Percentiles rank a stretch among this genome's conserved stretches.
Conservation (phyloP, 805 yeast species). For the Lipomyces mesembrius region DNA sequence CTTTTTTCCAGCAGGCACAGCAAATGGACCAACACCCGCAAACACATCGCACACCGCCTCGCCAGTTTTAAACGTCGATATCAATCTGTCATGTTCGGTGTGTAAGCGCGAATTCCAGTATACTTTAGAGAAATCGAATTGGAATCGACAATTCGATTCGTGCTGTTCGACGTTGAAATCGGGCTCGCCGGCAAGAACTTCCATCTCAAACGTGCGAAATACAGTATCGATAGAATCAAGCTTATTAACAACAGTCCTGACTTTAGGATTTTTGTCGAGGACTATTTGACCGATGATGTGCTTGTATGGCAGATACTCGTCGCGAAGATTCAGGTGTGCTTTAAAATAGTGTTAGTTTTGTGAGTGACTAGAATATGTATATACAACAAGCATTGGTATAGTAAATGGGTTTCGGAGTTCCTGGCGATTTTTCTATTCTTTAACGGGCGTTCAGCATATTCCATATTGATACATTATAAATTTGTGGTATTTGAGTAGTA, state of each 20-base stretch:
- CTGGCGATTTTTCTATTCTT: neutral
- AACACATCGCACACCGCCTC: slow-evolving; percentile 91
- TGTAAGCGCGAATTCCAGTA: slow-evolving; percentile 97
- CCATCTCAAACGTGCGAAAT: slow-evolving; percentile 92
- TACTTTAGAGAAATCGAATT: slow-evolving; percentile 88
- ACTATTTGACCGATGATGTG: slow-evolving; percentile 84
- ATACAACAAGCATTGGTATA: slow-evolving; percentile 1
- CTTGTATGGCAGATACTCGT: slow-evolving; percentile 83
- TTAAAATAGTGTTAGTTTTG: slow-evolving; percentile 6
- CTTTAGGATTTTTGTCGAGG: slow-evolving; percentile 79
- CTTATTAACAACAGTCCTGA: slow-evolving; percentile 90
- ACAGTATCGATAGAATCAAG: slow-evolving; percentile 83
- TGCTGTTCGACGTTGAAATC: slow-evolving; percentile 70
- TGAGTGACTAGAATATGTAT: neutral
- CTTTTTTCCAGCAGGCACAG: slow-evolving; percentile 91
- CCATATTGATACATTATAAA: neutral
- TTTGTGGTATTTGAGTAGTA: neutral
- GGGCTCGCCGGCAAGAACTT: slow-evolving; percentile 83
- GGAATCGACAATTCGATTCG: slow-evolving; percentile 84
- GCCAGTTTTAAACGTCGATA: slow-evolving; percentile 60
- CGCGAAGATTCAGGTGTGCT: slow-evolving; percentile 86
- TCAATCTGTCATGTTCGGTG: slow-evolving; percentile 88
- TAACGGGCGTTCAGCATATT: neutral
- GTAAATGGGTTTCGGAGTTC: neutral
- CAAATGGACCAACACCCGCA: slow-evolving; percentile 99